Base-by-base conservation (phyloP, 345 rosid species). In the Passiflora organensis region DNA sequence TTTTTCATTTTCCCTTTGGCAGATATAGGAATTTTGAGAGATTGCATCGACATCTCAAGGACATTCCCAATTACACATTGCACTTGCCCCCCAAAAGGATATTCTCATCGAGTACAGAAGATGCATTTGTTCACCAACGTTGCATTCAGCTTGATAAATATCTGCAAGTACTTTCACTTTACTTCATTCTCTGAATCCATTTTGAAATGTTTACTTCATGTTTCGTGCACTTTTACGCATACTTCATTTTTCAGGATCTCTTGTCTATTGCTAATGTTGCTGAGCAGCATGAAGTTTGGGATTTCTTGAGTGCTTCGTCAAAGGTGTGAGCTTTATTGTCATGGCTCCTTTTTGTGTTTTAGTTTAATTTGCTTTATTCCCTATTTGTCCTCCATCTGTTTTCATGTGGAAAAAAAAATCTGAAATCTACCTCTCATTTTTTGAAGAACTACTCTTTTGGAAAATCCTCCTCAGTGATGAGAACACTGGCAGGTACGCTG, bases 281-380 rank as follows among this genome's bases (percentile, higher is more conserved):
- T 52, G 99, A 94, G 69, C 99, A 89, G 62, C 96, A 89, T 77
- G 99, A 94, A 89, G 97, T 94, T 62, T 83, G 93, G 99, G 99
- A 94, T 74, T 94, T 94, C 75, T 69, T 94, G 61, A 94, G 97
- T 70, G 82, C 23, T 58, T 66, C 88, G 56, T 94, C 99, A 18
- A 87, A 94, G 94, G 99, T 94, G 36, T 51, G 68, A 58, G 55
- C 58, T 56, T 8, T 64, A 13, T 50, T 68, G 38, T 18, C 68
- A 25, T 50, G 13, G 20, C 10, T 22, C 45, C n/a, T 17, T 38
- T 54, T 6, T 39, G 18, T 8, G n/a, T 25, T 56, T 48, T 39
- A 1, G 28, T 37, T 41, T 21, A 18, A 37, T 15, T 21, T 44
- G 25, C 34, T 11, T 22, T 47, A 32, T 45, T 23, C 18, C 22